Evolutionary conservation across 2,329 filamentous ascomycete species (phyloP).

Genomic region (Chaetomium olivaceum): DNA sequence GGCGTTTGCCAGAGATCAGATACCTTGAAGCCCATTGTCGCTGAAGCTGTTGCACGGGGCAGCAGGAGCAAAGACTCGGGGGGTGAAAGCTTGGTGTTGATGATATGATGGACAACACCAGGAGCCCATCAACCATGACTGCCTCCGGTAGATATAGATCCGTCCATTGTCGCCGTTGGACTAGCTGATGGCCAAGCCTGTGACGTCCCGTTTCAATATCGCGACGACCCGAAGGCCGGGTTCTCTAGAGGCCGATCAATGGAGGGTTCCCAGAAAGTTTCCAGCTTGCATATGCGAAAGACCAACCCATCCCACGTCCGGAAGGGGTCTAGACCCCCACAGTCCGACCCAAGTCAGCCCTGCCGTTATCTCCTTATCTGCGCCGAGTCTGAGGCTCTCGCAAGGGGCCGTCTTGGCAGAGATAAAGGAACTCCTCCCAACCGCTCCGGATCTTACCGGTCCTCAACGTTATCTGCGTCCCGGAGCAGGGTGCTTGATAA

Average conservation of each 20-base stretch:
- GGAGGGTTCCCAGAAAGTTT: neutral
- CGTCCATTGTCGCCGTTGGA: neutral
- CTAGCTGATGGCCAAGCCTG: neutral
- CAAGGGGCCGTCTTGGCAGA: slow-evolving; percentile 21
- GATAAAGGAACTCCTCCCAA: slow-evolving; percentile 12
- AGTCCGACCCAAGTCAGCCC: slow-evolving; percentile 8
- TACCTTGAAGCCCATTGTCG: slow-evolving; percentile 24
- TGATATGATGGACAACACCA: neutral
- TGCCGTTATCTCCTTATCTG: slow-evolving; percentile 23
- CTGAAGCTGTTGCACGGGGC: neutral
- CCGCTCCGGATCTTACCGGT: slow-evolving; percentile 7
- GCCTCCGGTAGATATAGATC: slow-evolving; percentile 8
- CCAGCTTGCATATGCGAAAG: slow-evolving; percentile 8
- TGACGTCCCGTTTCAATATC: neutral
- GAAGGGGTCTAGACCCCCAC: slow-evolving; percentile 18
- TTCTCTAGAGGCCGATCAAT: neutral
- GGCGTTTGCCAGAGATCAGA: slow-evolving; percentile 28
- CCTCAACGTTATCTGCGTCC: slow-evolving; percentile 9
- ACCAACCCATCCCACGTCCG: slow-evolving; percentile 10
- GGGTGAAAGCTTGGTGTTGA: neutral
- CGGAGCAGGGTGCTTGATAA: neutral
- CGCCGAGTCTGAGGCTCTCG: slow-evolving; percentile 16
- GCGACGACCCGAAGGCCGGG: neutral
- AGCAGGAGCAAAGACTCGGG: neutral
- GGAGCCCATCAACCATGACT: neutral